Evolutionary conservation across 495 filamentous ascomycete genomes (phyloP), one percentile per base, ranked within the genome.

Genomic region (Penicillium arizonense): DNA sequence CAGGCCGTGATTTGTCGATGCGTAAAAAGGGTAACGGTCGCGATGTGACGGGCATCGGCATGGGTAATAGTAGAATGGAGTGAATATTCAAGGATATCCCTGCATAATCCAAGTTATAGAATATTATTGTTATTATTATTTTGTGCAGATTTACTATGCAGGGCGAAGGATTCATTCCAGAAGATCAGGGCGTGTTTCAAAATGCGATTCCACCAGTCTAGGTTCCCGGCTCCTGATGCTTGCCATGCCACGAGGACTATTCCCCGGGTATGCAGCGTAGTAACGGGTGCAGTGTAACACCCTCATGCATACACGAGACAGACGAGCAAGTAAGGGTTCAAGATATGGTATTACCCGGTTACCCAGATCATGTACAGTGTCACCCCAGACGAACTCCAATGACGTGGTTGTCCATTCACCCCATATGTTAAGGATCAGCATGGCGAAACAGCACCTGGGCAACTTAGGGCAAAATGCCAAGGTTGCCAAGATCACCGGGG

Each of bases 381-480:
- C 28, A 30, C 38, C 32, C 48, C 38, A 10, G 38, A 43, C 48
- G 48, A 50, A 50, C 48, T 5, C 39, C 39, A 42, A 18, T 36
- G 48, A 35, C 47, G 38, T 50, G 20, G 18, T 42, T 42, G 39
- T 42, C 20, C 39, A 43, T 50, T 47, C 45, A 47, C 48, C 39
- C 47, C 30, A 42, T 35, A 2, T 12, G 48, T 43, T 5, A 43
- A 50, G 18, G 48, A 50, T 50, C 48, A 33, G 48, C 48, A 21
- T 9, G 6, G 20, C 34, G 48, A 50, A 50, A 43, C 48, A 36
- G 32, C 28, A 30, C 28, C 28, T 30, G 38, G 24, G 38, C 21
- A 39, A 18, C 23, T 42, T 42, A 35, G n/a, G 33, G 37, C 37
- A 14, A 30, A 33, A 41, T 36, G 48, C 48, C 48, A 50, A 50